phyloP scores from a whole-genome alignment of 176 grass and related monocot species.

The Oryza brachyantha region DNA sequence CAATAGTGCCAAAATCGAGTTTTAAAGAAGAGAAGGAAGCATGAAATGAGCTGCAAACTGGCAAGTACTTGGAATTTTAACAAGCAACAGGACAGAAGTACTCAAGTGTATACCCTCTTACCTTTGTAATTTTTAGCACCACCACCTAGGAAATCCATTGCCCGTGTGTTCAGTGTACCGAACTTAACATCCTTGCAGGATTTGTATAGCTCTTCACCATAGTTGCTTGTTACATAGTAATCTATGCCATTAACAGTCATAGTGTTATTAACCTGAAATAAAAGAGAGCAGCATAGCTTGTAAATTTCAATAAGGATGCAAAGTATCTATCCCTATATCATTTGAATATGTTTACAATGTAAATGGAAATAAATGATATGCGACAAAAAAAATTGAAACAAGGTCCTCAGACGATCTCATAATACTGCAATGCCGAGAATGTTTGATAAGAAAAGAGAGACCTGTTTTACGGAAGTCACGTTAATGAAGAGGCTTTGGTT shows the following conservation, averaged over 20 bases:
- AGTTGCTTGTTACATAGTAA: constrained; percentile 68
- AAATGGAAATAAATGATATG: not conserved
- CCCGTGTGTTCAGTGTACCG: constrained; percentile 83
- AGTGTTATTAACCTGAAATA: constrained; percentile 73
- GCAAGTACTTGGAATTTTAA: not conserved
- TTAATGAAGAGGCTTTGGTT: constrained; percentile 97
- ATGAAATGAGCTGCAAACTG: not conserved
- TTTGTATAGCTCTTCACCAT: constrained; percentile 76
- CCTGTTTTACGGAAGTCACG: constrained; percentile 85
- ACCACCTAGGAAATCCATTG: constrained; percentile 97
- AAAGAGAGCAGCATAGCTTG: constrained; percentile 19
- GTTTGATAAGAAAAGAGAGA: constrained; percentile 35
- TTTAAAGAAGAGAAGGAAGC: not conserved
- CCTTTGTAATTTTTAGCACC: constrained; percentile 84
- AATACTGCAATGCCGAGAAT: not conserved
- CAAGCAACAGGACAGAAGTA: not conserved
- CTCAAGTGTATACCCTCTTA: constrained; percentile 21
- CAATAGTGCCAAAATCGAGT: not conserved
- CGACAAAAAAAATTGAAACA: constrained; percentile 3
- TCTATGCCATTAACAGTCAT: constrained; percentile 73
- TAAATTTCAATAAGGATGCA: constrained; percentile 15
- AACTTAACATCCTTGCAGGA: constrained; percentile 99
- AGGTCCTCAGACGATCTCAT: not conserved
- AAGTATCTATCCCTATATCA: not conserved
- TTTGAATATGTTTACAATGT: constrained; percentile 13